Evolutionary conservation across 805 yeast species (phyloP).

Genomic region (Candida succiphila): DNA sequence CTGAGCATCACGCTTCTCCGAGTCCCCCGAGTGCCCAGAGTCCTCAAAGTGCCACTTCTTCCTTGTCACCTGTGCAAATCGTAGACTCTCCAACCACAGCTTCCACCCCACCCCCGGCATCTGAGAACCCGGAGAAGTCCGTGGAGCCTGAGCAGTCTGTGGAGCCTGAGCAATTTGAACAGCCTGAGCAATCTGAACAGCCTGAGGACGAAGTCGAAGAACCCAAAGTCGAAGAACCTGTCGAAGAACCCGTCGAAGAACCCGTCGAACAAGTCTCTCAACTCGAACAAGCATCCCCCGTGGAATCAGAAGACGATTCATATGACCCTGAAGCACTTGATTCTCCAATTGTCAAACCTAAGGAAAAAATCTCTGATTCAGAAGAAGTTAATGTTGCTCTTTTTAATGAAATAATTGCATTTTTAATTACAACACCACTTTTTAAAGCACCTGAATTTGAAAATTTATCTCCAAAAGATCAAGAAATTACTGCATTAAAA

Average conservation of each 20-base stretch:
- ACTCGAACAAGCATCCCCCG: slow-evolving; percentile 1
- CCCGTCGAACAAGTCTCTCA: slow-evolving; percentile 10
- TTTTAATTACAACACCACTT: slow-evolving; percentile 18
- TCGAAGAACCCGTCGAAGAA: slow-evolving; percentile 2
- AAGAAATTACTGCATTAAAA: slow-evolving; percentile 22
- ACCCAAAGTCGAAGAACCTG: background rate
- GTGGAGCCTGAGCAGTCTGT: too few relatives aligned
- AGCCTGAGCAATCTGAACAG: background rate
- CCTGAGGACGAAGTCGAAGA: slow-evolving; percentile 1
- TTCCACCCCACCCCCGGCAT: too few relatives aligned
- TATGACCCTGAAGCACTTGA: too few relatives aligned
- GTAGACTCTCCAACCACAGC: too few relatives aligned
- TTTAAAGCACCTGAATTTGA: slow-evolving; percentile 26
- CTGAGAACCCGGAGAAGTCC: too few relatives aligned
- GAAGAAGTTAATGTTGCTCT: slow-evolving; percentile 25
- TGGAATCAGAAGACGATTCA: too few relatives aligned
- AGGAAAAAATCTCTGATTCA: background rate
- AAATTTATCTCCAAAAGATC: slow-evolving; percentile 22
- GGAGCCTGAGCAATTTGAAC: too few relatives aligned
- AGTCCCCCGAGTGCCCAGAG: too few relatives aligned
- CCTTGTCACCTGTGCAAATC: too few relatives aligned
- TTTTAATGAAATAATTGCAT: slow-evolving; percentile 22
- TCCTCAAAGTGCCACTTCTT: too few relatives aligned
- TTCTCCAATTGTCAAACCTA: slow-evolving; percentile 2
- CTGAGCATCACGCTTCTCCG: too few relatives aligned